Percentiles rank a stretch among this genome's conserved stretches.
These are phyloP conservation scores for Xerocomus minutiporus DNA, from an alignment of 1,284 basidiomycete species.

Conservation along the genomic window DNA sequence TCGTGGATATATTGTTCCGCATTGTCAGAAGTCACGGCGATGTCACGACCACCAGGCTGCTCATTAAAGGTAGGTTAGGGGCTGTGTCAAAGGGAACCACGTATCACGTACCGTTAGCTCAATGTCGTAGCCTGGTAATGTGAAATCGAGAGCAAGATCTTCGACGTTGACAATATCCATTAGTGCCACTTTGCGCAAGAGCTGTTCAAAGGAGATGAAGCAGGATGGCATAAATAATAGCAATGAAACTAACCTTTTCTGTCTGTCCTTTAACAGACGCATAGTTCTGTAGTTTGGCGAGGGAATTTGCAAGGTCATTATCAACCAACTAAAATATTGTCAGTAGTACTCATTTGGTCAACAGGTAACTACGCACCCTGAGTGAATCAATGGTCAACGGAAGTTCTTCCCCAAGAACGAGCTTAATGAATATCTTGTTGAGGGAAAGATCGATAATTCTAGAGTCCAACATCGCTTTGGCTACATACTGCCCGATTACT, in stretches of 20 bases:
- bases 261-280: constrained; percentile 39
- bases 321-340: constrained; percentile 66
- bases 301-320: constrained; percentile 76
- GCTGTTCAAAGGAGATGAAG: constrained; percentile 27
- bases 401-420: constrained; percentile 81
- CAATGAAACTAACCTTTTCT: constrained; percentile 47
- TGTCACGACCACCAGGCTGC: constrained; percentile 74
- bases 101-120: constrained; percentile 68
- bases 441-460: constrained; percentile 95
- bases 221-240: constrained; percentile 4
- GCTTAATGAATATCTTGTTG: constrained; percentile 88
- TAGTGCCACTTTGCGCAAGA: constrained; percentile 53
- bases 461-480: constrained; percentile 95
- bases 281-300: constrained; percentile 72
- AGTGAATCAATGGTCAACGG: constrained; percentile 80
- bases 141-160: constrained; percentile 92
- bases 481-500: constrained; percentile 95
- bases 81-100: background rate
- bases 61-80: constrained; percentile 2
- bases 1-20: constrained; percentile 83
- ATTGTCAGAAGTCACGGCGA: constrained; percentile 80
- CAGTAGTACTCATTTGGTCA: constrained; percentile 6
- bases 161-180: constrained; percentile 69
- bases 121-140: constrained; percentile 91
- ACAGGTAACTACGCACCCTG: constrained; percentile 46